A percentile compares a stretch with the other conserved stretches of the same genome.
phyloP scores from a whole-genome alignment of 345 rosid species.

The Syzygium grande region DNA sequence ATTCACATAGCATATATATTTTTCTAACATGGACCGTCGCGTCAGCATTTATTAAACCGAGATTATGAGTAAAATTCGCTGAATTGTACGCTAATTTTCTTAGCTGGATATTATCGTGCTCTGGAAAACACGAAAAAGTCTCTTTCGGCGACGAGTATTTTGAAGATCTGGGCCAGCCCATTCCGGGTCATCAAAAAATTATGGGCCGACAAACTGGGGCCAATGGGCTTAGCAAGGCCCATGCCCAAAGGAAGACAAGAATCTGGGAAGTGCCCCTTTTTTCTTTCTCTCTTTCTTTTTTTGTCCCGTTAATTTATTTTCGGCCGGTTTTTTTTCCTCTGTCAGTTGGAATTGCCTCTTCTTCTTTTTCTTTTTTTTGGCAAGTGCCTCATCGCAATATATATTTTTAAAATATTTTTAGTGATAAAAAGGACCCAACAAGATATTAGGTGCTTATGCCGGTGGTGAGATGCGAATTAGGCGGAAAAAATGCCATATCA shows the following conservation, averaged over 20 bases:
- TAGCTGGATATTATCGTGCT: neutral
- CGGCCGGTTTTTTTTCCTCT: neutral
- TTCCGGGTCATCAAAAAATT: neutral
- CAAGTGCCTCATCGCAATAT: neutral
- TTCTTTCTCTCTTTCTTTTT: neutral
- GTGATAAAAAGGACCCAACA: neutral
- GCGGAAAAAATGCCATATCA: neutral
- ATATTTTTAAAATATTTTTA: neutral
- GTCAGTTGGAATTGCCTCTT: neutral
- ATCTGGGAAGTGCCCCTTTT: neutral
- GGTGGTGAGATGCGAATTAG: neutral
- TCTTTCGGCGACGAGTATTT: neutral
- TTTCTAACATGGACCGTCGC: neutral
- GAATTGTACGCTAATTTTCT: neutral
- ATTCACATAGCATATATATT: neutral
- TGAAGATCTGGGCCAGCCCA: neutral
- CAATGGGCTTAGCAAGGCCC: neutral
- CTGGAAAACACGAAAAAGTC: neutral
- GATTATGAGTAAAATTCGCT: too few relatives aligned
- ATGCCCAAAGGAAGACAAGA: neutral
- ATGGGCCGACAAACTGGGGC: neutral
- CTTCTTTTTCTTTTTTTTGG: neutral
- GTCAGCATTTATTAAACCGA: too few relatives aligned
- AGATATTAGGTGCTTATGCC: neutral
- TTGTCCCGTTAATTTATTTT: neutral